Evolutionary conservation across 1,284 basidiomycete species (phyloP).

Genomic region (Cystobasidium pallidum): DNA sequence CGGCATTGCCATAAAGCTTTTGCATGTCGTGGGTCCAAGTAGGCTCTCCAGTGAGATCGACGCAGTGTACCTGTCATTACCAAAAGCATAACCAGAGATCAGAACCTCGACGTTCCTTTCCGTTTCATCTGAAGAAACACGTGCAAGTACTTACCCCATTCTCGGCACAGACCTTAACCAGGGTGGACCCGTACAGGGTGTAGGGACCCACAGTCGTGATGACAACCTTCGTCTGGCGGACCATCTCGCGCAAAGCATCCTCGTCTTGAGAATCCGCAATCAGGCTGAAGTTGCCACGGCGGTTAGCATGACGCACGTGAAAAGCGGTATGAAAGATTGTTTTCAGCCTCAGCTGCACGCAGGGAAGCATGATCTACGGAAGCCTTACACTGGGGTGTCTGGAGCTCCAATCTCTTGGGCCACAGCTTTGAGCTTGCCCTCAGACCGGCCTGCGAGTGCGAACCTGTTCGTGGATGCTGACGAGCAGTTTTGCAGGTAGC

Average conservation of each 20-base stretch:
- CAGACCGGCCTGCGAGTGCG: conserved; percentile 48
- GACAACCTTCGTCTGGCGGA: conserved; percentile 59
- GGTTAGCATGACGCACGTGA: conserved; percentile 19
- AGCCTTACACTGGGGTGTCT: conserved; percentile 27
- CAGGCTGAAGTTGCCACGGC: conserved; percentile 26
- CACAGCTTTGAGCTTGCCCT: conserved; percentile 46
- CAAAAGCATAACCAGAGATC: neutral
- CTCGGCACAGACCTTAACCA: conserved; percentile 50
- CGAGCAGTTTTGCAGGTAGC: conserved; percentile 45
- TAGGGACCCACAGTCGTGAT: conserved; percentile 51
- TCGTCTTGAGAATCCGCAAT: conserved; percentile 49
- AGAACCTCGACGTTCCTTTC: neutral
- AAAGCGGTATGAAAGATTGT: neutral
- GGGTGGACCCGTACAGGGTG: conserved; percentile 46
- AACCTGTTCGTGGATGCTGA: conserved; percentile 31
- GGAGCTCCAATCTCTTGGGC: conserved; percentile 43
- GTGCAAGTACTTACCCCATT: conserved; percentile 42
- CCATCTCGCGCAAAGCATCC: conserved; percentile 69
- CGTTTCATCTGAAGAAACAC: neutral
- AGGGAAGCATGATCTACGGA: neutral
- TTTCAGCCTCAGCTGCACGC: neutral
- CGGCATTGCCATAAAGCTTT: conserved; percentile 42
- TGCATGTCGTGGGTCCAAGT: conserved; percentile 48
- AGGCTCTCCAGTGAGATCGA: conserved; percentile 50
- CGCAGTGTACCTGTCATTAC: conserved; percentile 42